phyloP scores from a whole-genome alignment of 2,329 filamentous ascomycete genomes.

The Sclerotinia glacialis region DNA sequence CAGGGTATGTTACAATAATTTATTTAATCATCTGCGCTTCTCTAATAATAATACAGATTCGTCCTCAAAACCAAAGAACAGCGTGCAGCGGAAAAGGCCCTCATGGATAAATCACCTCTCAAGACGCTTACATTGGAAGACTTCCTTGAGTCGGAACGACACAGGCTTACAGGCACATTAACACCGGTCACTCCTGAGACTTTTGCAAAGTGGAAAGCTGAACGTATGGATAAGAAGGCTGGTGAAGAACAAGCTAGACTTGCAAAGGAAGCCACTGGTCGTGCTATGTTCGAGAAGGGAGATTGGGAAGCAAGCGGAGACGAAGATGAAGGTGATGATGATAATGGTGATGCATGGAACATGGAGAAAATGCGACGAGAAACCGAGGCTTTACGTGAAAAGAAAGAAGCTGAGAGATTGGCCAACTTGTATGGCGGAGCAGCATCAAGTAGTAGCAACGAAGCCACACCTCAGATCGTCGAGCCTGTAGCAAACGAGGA shows the following conservation, averaged over 20 bases:
- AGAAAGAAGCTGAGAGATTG: slow-evolving; percentile 74
- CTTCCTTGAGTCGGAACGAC: slow-evolving; percentile 92
- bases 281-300: slow-evolving; percentile 93
- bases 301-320: slow-evolving; percentile 76
- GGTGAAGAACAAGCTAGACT: slow-evolving; percentile 87
- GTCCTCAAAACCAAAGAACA: slow-evolving; percentile 98
- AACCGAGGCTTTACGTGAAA: slow-evolving; percentile 71
- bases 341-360: slow-evolving; percentile 61
- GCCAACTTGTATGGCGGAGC: slow-evolving; percentile 29
- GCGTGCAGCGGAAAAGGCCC: slow-evolving; percentile 87
- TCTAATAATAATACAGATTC: slow-evolving; percentile 59
- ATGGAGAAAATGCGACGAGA: slow-evolving; percentile 78
- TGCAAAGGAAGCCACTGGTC: slow-evolving; percentile 92
- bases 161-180: slow-evolving; percentile 86
- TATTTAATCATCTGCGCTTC: background rate
- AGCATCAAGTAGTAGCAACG: slow-evolving; percentile 28
- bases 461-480: slow-evolving; percentile 23
- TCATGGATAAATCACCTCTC: slow-evolving; percentile 92
- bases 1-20: slow-evolving; percentile 65
- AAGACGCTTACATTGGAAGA: slow-evolving; percentile 95
- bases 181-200: slow-evolving; percentile 91
- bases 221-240: slow-evolving; percentile 89
- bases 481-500: slow-evolving; percentile 23
- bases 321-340: slow-evolving; percentile 48
- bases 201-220: slow-evolving; percentile 97